Conservation (phyloP, 179 eudicot genomes). For the Silene noctiflora region DNA sequence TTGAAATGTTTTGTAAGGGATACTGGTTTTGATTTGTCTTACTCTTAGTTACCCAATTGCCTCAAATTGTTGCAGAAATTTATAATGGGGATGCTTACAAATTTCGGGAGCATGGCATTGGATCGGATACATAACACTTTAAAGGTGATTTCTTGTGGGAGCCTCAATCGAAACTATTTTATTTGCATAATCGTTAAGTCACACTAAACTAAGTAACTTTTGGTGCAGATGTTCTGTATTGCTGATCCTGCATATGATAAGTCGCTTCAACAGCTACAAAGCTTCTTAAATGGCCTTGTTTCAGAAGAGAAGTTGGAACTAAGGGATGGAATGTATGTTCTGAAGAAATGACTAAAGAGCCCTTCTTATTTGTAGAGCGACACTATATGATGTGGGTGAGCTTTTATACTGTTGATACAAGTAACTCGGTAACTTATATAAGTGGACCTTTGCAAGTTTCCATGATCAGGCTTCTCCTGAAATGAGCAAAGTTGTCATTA, state of each 20-base stretch:
- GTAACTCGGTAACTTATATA: not conserved
- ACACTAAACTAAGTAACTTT: constrained; percentile 2
- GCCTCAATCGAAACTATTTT: not conserved
- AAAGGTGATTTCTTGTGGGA: constrained; percentile 53
- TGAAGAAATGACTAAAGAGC: constrained; percentile 49
- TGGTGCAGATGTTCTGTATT: constrained; percentile 82
- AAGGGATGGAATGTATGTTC: constrained; percentile 69
- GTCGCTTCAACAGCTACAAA: constrained; percentile 91
- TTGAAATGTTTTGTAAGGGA: not conserved
- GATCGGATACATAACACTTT: constrained; percentile 91
- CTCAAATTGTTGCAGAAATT: constrained; percentile 60
- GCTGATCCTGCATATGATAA: constrained; percentile 91
- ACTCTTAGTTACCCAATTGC: not conserved
- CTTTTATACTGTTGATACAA: not conserved
- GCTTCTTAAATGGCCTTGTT: constrained; percentile 83
- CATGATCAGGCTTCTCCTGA: not conserved
- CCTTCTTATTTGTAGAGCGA: not conserved
- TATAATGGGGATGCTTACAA: constrained; percentile 91
- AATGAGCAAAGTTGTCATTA: not conserved
- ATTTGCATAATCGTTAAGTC: constrained; percentile 3
- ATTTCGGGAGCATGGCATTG: constrained; percentile 89
- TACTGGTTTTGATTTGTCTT: constrained; percentile 7
- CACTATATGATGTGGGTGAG: not conserved
- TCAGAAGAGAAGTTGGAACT: constrained; percentile 90
- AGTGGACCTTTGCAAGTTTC: constrained; percentile 5